phyloP scores from a whole-genome alignment of 2,329 filamentous ascomycete species.

The Pseudovirgaria hyperparasitica region DNA sequence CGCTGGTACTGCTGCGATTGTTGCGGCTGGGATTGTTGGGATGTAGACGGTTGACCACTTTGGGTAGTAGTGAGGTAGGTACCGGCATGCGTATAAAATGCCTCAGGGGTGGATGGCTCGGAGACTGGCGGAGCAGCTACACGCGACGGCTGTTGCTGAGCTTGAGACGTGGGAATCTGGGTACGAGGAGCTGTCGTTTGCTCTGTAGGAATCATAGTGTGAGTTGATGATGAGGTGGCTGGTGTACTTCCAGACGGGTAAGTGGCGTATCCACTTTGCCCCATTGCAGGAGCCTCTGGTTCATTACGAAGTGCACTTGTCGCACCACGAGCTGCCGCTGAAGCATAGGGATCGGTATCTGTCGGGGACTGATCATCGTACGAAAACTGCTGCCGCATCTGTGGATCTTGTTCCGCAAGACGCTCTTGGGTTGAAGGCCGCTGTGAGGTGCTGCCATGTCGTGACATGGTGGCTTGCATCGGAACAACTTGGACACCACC shows the following conservation, averaged over 20 bases:
- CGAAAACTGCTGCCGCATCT: slow-evolving; percentile 31
- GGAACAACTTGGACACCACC: slow-evolving; percentile 92
- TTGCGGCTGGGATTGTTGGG: too few species aligned
- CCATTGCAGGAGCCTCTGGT: slow-evolving; percentile 17
- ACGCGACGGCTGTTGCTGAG: slow-evolving; percentile 9
- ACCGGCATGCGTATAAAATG: slow-evolving; percentile 25
- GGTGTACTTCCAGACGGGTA: slow-evolving; percentile 16
- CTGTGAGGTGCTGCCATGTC: slow-evolving; percentile 35
- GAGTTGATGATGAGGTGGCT: slow-evolving; percentile 7
- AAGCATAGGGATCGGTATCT: slow-evolving; percentile 51
- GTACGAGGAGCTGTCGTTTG: slow-evolving; percentile 16
- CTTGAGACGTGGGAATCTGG: slow-evolving; percentile 10
- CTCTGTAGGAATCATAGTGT: too few species aligned
- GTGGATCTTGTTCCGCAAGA: slow-evolving; percentile 18
- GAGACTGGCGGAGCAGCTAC: slow-evolving; percentile 5
- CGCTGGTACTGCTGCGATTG: slow-evolving; percentile 3
- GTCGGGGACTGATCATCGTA: slow-evolving; percentile 42
- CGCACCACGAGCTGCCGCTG: slow-evolving; percentile 27
- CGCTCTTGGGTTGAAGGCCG: slow-evolving; percentile 23
- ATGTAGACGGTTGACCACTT: too few species aligned
- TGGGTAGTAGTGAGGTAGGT: slow-evolving; percentile 23
- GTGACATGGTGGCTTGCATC: slow-evolving; percentile 61
- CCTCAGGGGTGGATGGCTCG: slow-evolving; percentile 18
- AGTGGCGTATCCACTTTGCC: slow-evolving; percentile 19
- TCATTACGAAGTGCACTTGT: slow-evolving; percentile 13